Conservation (phyloP, 2,329 filamentous ascomycete genomes). For the Hypoxylon sp. region DNA sequence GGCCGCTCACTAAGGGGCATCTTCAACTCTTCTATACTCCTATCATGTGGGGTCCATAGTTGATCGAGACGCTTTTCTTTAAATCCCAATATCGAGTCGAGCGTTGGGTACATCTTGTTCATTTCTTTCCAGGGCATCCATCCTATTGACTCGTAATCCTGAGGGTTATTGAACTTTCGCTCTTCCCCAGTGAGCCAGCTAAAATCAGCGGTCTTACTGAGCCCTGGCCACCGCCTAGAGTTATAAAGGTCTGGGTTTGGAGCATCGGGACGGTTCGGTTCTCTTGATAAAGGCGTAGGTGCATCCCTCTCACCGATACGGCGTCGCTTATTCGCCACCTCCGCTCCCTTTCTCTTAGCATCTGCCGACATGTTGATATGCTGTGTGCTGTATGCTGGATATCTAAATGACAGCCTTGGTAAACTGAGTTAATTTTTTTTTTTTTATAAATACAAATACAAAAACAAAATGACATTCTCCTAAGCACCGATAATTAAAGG, state of each 20-base stretch:
- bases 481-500: slow-evolving; percentile 5
- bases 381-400: slow-evolving; percentile 3
- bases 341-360: slow-evolving; percentile 9
- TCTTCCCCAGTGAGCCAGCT: too few species aligned
- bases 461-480: not conserved
- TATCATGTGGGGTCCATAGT: slow-evolving; percentile 44
- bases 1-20: slow-evolving; percentile 13
- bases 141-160: slow-evolving; percentile 33
- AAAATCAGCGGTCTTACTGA: too few species aligned
- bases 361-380: slow-evolving; percentile 10
- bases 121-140: slow-evolving; percentile 43
- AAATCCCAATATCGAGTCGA: slow-evolving; percentile 23
- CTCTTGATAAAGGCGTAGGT: not conserved
- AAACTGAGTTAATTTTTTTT: not conserved
- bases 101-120: slow-evolving; percentile 33
- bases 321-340: slow-evolving; percentile 9
- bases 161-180: slow-evolving; percentile 22
- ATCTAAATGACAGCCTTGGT: not conserved
- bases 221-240: slow-evolving; percentile 36
- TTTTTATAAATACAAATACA: too few species aligned
- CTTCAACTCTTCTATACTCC: slow-evolving; percentile 29
- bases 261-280: slow-evolving; percentile 21
- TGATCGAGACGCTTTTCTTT: not conserved
- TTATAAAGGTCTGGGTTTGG: slow-evolving; percentile 35
- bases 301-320: too few species aligned